A percentile compares a stretch with the other conserved stretches of the same genome.
Evolutionary conservation across 176 grass and related monocot genomes (phyloP).

Genomic region (Carex kokanica): DNA sequence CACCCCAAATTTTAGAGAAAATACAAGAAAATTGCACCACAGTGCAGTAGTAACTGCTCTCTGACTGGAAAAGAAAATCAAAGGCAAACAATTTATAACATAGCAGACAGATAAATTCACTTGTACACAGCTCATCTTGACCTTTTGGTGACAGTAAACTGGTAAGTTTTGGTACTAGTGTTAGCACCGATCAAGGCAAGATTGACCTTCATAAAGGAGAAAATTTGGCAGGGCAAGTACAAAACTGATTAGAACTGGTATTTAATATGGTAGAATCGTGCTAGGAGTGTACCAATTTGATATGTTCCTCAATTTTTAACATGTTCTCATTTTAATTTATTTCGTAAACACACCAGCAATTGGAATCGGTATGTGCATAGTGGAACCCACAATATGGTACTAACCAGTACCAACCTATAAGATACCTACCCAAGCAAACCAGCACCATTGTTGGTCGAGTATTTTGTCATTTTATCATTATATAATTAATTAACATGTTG

Average conservation of each 20-base stretch:
- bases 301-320: background rate
- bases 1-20: conserved; percentile 91
- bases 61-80: conserved; percentile 50
- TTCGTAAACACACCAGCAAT: background rate
- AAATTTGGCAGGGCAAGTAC: background rate
- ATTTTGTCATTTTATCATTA: background rate
- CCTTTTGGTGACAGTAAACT: background rate
- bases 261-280: background rate
- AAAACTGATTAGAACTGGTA: background rate
- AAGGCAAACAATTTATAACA: conserved; percentile 15
- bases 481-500: background rate
- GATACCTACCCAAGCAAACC: background rate
- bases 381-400: background rate
- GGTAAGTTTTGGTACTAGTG: background rate
- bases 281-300: background rate
- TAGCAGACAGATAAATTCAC: conserved; percentile 19
- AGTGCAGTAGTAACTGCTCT: conserved; percentile 86
- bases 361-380: background rate
- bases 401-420: background rate
- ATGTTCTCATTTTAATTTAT: background rate
- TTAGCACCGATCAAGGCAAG: background rate
- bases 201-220: background rate
- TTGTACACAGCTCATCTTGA: background rate
- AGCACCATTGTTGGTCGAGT: background rate
- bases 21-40: conserved; percentile 98